phyloP scores from a whole-genome alignment of 148 eudicot species.

The Polygonum aviculare region DNA sequence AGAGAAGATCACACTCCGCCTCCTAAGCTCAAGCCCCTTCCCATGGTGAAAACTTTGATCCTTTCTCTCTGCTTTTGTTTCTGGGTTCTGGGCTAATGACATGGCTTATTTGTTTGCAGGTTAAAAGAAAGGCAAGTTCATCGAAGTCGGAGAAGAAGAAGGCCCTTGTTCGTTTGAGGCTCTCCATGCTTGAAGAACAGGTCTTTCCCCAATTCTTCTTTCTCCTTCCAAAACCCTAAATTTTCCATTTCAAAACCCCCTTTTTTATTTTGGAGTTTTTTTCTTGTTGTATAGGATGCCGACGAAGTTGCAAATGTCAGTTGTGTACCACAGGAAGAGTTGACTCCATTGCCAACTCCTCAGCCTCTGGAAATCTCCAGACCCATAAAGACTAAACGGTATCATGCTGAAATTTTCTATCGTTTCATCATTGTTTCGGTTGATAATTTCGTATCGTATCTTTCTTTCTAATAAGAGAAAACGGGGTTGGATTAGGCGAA shows the following conservation, averaged over 20 bases:
- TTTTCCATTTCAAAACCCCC: not conserved
- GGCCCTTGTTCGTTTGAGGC: conserved; percentile 19
- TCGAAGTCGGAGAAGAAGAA: conserved; percentile 18
- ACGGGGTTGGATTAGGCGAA: too few species aligned
- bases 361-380: not conserved
- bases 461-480: too few species aligned
- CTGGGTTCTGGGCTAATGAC: not conserved
- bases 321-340: not conserved
- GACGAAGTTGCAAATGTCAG: not conserved
- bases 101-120: not conserved
- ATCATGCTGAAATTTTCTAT: too few species aligned
- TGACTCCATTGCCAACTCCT: not conserved
- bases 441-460: too few species aligned
- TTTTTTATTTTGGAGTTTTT: not conserved
- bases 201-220: not conserved
- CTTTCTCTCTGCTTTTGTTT: not conserved
- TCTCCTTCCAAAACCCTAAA: not conserved
- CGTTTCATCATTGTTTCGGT: not conserved
- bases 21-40: not conserved
- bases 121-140: not conserved
- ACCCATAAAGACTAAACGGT: not conserved
- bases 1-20: not conserved
- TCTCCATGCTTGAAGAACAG: conserved; percentile 24
- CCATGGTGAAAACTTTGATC: not conserved
- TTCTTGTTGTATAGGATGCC: not conserved